Evolutionary conservation across 1,284 basidiomycete genomes (phyloP), one percentile per base, ranked within the genome.

Genomic region (Neotropicomus parvogracilis): DNA sequence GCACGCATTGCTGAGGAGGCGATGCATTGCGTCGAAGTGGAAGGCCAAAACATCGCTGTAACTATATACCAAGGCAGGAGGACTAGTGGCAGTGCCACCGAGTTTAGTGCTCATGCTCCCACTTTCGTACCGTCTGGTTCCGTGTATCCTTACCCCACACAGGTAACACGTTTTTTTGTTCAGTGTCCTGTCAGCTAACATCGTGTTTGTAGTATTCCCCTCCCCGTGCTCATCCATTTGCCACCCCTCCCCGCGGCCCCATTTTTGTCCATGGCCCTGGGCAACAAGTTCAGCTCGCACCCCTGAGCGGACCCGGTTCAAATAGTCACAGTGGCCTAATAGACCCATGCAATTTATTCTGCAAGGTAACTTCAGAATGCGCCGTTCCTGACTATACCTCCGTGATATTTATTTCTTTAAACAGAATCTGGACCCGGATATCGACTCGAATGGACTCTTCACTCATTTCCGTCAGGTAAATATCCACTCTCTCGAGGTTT

Each of bases 301-400:
- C 89, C 10, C 47, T 77, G 34, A 60, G 59, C 21, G 88, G 88
- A 2, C 87, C 86, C 24, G 88, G 88, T 13, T 83, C 88, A 28
- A 79, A 58, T 45, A 91, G 87, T 59, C 82, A 88, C 57, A 91
- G 88, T 52, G 91, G 91, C 24, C 74, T 92, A 20, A 91, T 95
- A 53, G 91, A 95, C 68, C 91, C 90, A 1, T 92, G 90, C 75
- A 94, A 94, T 65, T 69, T 95, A 40, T 94, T 94, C 69, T 89
- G 87, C 75, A 90, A 91, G 75, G 88, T 87, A 42, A 45, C 70
- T 50, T 17, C 6, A n/a, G 11, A 29, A 29, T 50, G 44, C 14
- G 19, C 43, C 38, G 19, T 10, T 49, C 14, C 21, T 32, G 40
- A 33, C 12, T 46, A 4, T 35, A 8, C 12, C 21, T 48, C 61